Conservation (phyloP, 2,329 filamentous ascomycete species). For the Teratosphaeria destructans region DNA sequence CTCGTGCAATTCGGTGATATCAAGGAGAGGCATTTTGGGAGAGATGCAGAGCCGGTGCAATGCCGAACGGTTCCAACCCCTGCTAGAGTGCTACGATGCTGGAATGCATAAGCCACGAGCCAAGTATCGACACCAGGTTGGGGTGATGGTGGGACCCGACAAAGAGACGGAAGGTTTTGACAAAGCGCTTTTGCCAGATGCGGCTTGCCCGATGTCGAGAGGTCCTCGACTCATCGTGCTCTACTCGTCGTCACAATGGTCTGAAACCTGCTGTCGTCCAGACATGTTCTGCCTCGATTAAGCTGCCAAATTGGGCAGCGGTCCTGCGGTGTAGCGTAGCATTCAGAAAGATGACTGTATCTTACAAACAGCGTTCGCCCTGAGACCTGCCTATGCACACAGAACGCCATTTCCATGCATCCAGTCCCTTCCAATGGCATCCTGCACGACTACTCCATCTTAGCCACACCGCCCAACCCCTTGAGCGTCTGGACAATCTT, state of each 20-base stretch:
- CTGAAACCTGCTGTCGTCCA: neutral
- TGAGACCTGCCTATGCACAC: neutral
- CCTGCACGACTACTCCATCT: constrained; percentile 66
- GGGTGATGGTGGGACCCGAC: neutral
- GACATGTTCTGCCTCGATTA: neutral
- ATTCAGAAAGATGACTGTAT: neutral
- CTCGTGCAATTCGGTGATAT: neutral
- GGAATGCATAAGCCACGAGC: neutral
- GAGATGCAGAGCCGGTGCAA: too few species aligned
- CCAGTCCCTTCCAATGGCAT: neutral
- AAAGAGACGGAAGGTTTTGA: neutral
- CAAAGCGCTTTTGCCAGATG: neutral
- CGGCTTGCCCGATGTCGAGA: neutral
- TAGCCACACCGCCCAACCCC: constrained; percentile 76
- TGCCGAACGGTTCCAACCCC: too few species aligned
- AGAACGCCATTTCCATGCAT: neutral
- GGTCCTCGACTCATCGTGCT: neutral
- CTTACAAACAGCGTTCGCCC: neutral
- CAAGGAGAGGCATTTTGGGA: neutral
- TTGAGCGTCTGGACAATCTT: constrained; percentile 96
- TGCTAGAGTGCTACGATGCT: neutral
- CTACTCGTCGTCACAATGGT: neutral
- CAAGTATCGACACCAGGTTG: neutral
- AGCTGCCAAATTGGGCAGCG: neutral
- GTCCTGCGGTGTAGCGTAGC: neutral